Percentiles rank a stretch among this genome's conserved stretches.
Evolutionary conservation across 805 yeast species (phyloP).

Genomic region (Candida qinlingensis): DNA sequence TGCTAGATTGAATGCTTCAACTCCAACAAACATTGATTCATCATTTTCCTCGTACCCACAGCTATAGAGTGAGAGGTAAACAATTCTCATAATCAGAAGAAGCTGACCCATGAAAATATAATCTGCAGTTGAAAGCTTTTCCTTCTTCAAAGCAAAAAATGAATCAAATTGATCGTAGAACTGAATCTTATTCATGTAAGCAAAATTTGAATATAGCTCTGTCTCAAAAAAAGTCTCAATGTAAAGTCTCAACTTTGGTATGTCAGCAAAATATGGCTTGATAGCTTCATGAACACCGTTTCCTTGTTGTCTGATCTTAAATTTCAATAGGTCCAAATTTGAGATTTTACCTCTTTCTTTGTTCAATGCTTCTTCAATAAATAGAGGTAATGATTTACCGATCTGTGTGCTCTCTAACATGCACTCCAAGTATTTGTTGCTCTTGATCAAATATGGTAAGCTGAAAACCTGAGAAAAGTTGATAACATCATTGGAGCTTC

Average conservation of each 20-base stretch:
- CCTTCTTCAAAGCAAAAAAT: constrained; percentile 4
- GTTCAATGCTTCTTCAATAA: constrained; percentile 7
- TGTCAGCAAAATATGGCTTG: constrained; percentile 4
- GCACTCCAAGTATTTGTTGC: neutral
- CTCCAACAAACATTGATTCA: neutral
- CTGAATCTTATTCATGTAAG: constrained; percentile 9
- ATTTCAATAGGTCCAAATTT: constrained; percentile 6
- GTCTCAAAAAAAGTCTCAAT: constrained; percentile 5
- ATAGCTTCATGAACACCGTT: constrained; percentile 1
- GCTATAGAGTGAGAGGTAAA: constrained; percentile 14
- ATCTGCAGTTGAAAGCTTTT: constrained; percentile 1
- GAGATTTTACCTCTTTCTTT: constrained; percentile 5
- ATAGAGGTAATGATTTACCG: neutral
- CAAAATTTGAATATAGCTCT: constrained; percentile 2
- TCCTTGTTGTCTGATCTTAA: constrained; percentile 7
- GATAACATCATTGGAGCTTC: neutral
- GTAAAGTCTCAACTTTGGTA: neutral
- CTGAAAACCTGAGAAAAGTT: constrained; percentile 6
- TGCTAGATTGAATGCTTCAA: constrained; percentile 8
- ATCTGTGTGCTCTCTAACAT: neutral
- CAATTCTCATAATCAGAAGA: constrained; percentile 13
- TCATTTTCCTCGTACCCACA: constrained; percentile 13
- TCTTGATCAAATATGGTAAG: constrained; percentile 1
- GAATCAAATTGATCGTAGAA: constrained; percentile 6
- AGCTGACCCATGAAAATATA: constrained; percentile 15